phyloP scores from a whole-genome alignment of 192 early-diverging fungal species.

The Coemansia sp. region DNA sequence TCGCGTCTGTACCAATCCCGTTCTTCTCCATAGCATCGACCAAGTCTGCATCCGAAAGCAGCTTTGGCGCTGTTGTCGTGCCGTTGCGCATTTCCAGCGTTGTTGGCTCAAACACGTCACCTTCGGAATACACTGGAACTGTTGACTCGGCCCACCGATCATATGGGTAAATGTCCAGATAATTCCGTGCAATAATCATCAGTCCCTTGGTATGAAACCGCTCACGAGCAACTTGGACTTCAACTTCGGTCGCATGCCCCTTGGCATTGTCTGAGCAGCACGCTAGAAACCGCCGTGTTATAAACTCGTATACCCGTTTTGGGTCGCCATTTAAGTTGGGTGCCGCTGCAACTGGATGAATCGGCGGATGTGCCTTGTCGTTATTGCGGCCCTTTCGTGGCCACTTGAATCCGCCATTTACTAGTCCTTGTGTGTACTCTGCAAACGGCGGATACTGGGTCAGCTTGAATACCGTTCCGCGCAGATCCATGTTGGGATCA shows the following conservation, averaged over 20 bases:
- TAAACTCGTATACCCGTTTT: constrained; percentile 80
- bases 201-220: constrained; percentile 71
- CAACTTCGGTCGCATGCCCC: constrained; percentile 79
- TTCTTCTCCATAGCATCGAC: constrained; percentile 90
- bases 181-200: constrained; percentile 80
- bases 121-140: constrained; percentile 69
- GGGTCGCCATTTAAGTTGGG: constrained; percentile 65
- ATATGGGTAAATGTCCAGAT: constrained; percentile 89
- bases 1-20: constrained; percentile 97
- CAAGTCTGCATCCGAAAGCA: constrained; percentile 83
- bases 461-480: constrained; percentile 65
- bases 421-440: constrained; percentile 56
- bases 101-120: constrained; percentile 70
- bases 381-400: constrained; percentile 85
- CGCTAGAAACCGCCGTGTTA: constrained; percentile 85
- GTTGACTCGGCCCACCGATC: constrained; percentile 81
- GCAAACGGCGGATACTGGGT: constrained; percentile 50
- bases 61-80: constrained; percentile 67
- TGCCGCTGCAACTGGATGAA: constrained; percentile 77
- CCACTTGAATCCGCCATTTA: constrained; percentile 63
- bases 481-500: constrained; percentile 69
- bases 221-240: constrained; percentile 70
- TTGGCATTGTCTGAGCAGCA: constrained; percentile 90
- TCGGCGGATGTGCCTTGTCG: constrained; percentile 98
- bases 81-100: constrained; percentile 66